These are phyloP conservation scores for Didymella sp. DNA, from an alignment of 2,329 filamentous ascomycete genomes.

Conservation along the genomic window DNA sequence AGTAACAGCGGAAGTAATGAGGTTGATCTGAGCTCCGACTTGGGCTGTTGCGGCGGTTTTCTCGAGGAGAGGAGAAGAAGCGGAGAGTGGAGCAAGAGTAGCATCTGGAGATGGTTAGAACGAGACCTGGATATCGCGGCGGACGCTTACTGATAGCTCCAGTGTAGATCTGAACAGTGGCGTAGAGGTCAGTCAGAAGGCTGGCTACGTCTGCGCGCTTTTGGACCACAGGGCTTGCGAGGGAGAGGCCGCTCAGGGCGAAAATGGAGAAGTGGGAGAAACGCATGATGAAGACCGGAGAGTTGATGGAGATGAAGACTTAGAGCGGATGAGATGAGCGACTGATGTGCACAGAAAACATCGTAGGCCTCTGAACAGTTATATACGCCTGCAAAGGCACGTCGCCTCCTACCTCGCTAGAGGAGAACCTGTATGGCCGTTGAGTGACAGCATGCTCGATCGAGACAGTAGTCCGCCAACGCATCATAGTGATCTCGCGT, in stretches of 20 bases:
- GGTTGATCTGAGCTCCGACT: conserved; percentile 25
- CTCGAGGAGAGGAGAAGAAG: conserved; percentile 24
- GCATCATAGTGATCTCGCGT: background rate
- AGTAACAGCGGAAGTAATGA: conserved; percentile 25
- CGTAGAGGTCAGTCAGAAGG: conserved; percentile 27
- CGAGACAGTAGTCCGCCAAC: background rate
- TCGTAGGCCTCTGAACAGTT: background rate
- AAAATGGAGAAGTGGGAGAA: conserved; percentile 25
- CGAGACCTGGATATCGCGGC: background rate
- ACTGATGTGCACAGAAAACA: background rate
- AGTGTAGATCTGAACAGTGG: conserved; percentile 30
- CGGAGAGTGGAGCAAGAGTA: conserved; percentile 27
- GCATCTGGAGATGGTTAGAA: conserved; percentile 17
- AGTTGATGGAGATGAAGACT: background rate
- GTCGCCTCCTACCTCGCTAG: background rate
- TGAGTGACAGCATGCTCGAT: background rate
- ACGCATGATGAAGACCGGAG: conserved; percentile 13
- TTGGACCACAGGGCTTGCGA: conserved; percentile 21
- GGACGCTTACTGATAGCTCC: conserved; percentile 24
- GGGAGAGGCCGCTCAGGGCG: conserved; percentile 24
- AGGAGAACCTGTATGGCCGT: background rate
- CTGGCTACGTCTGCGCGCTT: conserved; percentile 23
- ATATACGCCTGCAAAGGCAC: background rate
- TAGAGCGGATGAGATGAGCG: background rate
- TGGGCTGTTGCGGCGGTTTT: conserved; percentile 27